Conservation (phyloP, 768 basidiomycete species). For the Mycena pura region DNA sequence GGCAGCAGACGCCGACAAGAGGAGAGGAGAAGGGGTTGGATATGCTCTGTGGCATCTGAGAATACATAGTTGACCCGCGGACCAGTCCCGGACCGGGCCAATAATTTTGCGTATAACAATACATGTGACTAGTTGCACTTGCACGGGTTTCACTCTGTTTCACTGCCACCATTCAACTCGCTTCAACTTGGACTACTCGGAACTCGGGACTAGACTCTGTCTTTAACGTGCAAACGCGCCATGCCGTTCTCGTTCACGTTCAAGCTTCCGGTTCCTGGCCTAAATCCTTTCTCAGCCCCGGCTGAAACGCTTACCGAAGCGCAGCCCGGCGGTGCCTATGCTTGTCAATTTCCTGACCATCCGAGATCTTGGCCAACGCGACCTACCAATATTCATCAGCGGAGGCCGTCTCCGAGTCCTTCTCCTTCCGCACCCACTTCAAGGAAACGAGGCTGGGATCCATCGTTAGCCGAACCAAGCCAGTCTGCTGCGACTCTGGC, state of each 20-base stretch:
- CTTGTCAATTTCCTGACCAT: conserved; percentile 33
- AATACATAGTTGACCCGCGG: no score
- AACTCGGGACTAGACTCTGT: background rate
- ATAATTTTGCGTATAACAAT: no score
- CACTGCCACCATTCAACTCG: background rate
- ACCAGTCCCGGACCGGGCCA: no score
- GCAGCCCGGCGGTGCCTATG: conserved; percentile 21
- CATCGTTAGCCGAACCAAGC: conserved; percentile 62
- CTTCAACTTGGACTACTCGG: conserved; percentile 3
- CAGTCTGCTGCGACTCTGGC: conserved; percentile 57
- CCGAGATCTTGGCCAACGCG: conserved; percentile 30
- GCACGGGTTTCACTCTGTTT: no score
- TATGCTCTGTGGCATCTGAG: background rate
- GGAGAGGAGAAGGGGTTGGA: background rate
- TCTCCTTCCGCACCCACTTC: conserved; percentile 49
- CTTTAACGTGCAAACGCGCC: background rate
- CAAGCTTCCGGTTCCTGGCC: conserved; percentile 66
- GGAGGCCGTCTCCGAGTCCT: conserved; percentile 37
- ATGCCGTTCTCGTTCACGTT: conserved; percentile 80
- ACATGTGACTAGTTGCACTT: no score
- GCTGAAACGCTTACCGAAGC: conserved; percentile 18
- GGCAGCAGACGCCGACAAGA: background rate
- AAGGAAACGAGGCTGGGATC: conserved; percentile 78
- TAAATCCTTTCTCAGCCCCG: conserved; percentile 67
- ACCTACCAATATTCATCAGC: conserved; percentile 29